phyloP scores from a whole-genome alignment of 192 early-diverging fungal genomes.

The Coemansia sp. region DNA sequence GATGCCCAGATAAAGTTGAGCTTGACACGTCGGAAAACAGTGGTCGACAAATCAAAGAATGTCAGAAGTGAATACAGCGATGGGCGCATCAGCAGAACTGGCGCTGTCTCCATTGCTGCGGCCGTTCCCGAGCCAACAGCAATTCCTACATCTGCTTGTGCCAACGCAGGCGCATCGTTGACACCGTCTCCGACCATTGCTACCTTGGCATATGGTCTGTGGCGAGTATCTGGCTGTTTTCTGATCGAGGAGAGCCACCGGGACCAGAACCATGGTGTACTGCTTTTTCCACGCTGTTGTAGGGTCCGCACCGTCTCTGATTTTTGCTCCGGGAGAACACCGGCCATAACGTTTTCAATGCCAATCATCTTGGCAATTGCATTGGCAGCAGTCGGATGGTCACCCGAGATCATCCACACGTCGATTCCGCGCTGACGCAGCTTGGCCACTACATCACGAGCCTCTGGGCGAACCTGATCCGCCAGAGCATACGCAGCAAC shows the following conservation, averaged over 20 bases:
- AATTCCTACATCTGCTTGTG: slow-evolving; percentile 87
- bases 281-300: slow-evolving; percentile 54
- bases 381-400: slow-evolving; percentile 77
- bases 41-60: slow-evolving; percentile 73
- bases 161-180: slow-evolving; percentile 90
- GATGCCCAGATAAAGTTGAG: slow-evolving; percentile 91
- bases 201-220: slow-evolving; percentile 57
- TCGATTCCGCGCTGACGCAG: slow-evolving; percentile 73
- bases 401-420: slow-evolving; percentile 92
- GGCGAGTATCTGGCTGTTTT: background rate
- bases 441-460: slow-evolving; percentile 65
- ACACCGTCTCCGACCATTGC: slow-evolving; percentile 96
- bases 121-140: slow-evolving; percentile 88
- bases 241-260: background rate
- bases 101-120: slow-evolving; percentile 87
- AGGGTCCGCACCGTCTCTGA: slow-evolving; percentile 69
- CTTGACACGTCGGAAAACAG: slow-evolving; percentile 73
- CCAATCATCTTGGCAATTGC: slow-evolving; percentile 78
- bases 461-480: slow-evolving; percentile 82
- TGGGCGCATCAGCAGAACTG: slow-evolving; percentile 77
- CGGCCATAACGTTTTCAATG: slow-evolving; percentile 88
- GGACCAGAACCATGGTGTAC: background rate
- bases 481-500: slow-evolving; percentile 73
- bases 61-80: slow-evolving; percentile 77
- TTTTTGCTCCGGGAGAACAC: slow-evolving; percentile 87